Base-by-base conservation (phyloP, 1,284 basidiomycete genomes). In the Clitocybe nebularis region DNA sequence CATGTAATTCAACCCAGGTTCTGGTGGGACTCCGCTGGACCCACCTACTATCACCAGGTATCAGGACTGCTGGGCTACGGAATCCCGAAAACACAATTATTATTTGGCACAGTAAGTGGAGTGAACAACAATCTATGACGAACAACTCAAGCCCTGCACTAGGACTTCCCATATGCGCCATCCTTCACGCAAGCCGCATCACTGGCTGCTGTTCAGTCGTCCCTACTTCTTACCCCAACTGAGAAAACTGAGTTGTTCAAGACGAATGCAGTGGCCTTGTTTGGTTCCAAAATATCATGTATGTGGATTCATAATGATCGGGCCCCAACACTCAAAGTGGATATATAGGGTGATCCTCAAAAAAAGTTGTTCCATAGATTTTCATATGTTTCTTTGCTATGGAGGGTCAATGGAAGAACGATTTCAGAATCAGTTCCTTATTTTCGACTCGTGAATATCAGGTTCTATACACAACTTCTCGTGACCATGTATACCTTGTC, bases 21-120 rank as follows among this genome's bases (percentile, higher is more conserved):
- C 54, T 64, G 59, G 60, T 64, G 62, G 62, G 63, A 64, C 45
- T 63, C 61, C 33, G 63, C 62, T 23, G 62, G 63, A 24, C 61
- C 63, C 9, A 64, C 63, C 5, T 64, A 60, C 49, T 60, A 50
- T 42, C 61, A 64, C 40, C 63, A 64, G 44, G 47, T 62, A 24
- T 44, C 56, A 14, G 61, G 61, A 10, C 55, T 64, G 6, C 47
- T 64, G 8, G 62, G 55, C 11, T 60, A 51, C 23, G 55, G 50
- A 4, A 58, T 62, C 36, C 62, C 62, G 14, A 55, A 56, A 37
- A 49, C 52, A 11, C 60, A 60, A 38, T 47, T 63, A 4, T 53
- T 64, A 19, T 64, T 59, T 38, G 63, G 63, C 34, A 62, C 62
- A 25, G 62, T 64, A 51, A 32, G 57, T 44, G n/a, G n/a, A n/a